These are phyloP conservation scores for Pilatotrama ljubarskyi DNA, from an alignment of 768 basidiomycete species.

Conservation along the genomic window DNA sequence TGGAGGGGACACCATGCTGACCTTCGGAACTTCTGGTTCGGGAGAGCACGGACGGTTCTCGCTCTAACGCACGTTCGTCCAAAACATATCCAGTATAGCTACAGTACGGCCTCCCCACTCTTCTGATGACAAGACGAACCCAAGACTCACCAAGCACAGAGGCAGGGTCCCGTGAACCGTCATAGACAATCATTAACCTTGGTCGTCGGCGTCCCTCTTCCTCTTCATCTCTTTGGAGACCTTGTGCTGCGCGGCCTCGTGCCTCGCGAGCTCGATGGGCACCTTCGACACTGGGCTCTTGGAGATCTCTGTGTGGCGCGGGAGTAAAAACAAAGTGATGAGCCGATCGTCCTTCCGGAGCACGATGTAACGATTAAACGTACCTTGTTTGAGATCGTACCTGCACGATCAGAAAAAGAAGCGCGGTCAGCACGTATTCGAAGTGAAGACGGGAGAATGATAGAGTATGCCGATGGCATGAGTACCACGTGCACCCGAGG, in stretches of 20 bases:
- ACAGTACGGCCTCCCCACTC: not conserved
- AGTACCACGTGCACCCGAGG: conserved; percentile 1
- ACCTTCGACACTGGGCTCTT: conserved; percentile 95
- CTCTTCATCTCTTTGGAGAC: conserved; percentile 95
- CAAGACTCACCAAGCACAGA: conserved; percentile 1
- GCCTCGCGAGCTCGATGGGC: conserved; percentile 82
- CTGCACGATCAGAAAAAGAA: conserved; percentile 39
- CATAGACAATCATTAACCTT: conserved; percentile 28
- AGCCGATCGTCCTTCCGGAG: conserved; percentile 10
- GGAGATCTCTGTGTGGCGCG: conserved; percentile 66
- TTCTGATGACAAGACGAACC: conserved; percentile 10
- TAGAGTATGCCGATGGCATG: not conserved
- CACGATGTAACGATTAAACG: conserved; percentile 25
- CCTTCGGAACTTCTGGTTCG: too few relatives aligned
- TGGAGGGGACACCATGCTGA: not conserved
- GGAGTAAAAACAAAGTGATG: not conserved
- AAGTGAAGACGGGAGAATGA: not conserved
- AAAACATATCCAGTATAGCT: conserved; percentile 2
- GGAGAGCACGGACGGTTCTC: too few relatives aligned
- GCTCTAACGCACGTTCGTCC: conserved; percentile 8
- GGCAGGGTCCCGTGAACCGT: not conserved
- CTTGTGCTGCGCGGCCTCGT: conserved; percentile 89
- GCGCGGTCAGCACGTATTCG: conserved; percentile 17
- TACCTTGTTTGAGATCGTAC: conserved; percentile 95
- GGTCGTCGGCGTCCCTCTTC: conserved; percentile 83